A percentile compares a stretch with the other conserved stretches of the same genome.
These are phyloP conservation scores for Fusarium odoratissimum DNA, from an alignment of 2,329 filamentous ascomycete species.

Conservation along the genomic window DNA sequence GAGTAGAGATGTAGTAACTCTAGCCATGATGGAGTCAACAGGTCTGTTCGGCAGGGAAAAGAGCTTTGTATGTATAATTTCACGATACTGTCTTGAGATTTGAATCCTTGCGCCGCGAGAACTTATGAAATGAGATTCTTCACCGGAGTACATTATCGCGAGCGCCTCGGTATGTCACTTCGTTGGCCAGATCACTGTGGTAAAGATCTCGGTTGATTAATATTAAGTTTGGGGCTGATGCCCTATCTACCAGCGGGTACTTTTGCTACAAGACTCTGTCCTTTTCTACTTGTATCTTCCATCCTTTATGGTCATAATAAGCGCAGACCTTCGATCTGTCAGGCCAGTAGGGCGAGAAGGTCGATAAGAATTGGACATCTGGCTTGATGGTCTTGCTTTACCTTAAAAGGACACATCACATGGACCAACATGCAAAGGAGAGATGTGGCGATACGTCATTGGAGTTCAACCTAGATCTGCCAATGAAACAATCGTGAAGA, in stretches of 20 bases:
- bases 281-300: no score
- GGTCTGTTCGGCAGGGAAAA: no score
- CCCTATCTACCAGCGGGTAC: not conserved
- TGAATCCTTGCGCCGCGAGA: accelerated
- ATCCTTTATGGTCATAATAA: not conserved
- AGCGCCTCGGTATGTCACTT: not conserved
- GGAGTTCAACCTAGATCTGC: not conserved
- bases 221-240: not conserved
- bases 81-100: not conserved
- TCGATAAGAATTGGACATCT: accelerated
- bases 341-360: not conserved
- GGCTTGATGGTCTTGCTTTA: not conserved
- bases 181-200: accelerated
- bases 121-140: not conserved
- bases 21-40: not conserved
- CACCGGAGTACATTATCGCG: accelerated
- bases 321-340: not conserved
- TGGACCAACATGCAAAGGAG: not conserved
- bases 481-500: not conserved
- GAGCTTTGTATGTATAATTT: not conserved
- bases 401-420: no score
- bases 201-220: not conserved
- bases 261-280: not conserved
- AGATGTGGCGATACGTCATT: not conserved
- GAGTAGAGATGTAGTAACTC: not conserved